Evolutionary conservation across 2,329 filamentous ascomycete genomes (phyloP).

Genomic region (Hypoxylon sp.): DNA sequence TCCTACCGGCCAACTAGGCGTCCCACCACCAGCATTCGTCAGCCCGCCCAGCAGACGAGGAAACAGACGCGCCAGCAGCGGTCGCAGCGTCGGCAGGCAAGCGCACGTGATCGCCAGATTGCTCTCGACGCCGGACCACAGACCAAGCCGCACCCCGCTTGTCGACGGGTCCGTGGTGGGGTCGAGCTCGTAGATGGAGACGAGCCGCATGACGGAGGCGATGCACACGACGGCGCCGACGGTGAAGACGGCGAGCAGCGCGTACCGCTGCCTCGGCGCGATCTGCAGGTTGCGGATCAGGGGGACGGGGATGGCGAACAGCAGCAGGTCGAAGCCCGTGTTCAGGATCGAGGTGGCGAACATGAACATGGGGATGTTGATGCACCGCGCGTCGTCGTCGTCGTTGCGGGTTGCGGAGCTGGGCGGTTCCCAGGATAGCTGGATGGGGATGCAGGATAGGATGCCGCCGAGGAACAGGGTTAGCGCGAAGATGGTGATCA

Average conservation of each 20-base stretch:
- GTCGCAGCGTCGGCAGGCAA: conserved; percentile 32
- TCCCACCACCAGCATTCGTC: no score
- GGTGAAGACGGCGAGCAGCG: conserved; percentile 24
- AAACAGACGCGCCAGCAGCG: conserved; percentile 23
- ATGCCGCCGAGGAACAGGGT: conserved; percentile 33
- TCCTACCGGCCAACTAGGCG: no score
- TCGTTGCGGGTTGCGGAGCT: not conserved
- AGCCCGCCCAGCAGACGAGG: conserved; percentile 22
- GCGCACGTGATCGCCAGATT: conserved; percentile 34
- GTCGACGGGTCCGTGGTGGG: conserved; percentile 21
- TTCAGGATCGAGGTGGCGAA: conserved; percentile 30
- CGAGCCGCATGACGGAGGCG: conserved; percentile 32
- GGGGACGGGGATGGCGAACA: conserved; percentile 29
- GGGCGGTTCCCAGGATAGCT: conserved; percentile 19
- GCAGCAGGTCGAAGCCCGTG: conserved; percentile 24
- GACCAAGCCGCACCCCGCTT: conserved; percentile 23
- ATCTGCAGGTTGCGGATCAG: conserved; percentile 22
- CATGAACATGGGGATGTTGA: conserved; percentile 30
- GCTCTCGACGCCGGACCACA: conserved; percentile 36
- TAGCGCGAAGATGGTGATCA: conserved; percentile 26
- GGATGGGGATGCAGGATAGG: conserved; percentile 30
- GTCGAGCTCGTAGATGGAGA: conserved; percentile 15
- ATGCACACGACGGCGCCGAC: conserved; percentile 29
- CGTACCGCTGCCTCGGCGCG: conserved; percentile 15
- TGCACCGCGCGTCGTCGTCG: conserved; percentile 9